Percentiles rank a stretch among this genome's conserved stretches.
Evolutionary conservation across 495 filamentous ascomycete species (phyloP).

Genomic region (Aspergillus taichungensis): DNA sequence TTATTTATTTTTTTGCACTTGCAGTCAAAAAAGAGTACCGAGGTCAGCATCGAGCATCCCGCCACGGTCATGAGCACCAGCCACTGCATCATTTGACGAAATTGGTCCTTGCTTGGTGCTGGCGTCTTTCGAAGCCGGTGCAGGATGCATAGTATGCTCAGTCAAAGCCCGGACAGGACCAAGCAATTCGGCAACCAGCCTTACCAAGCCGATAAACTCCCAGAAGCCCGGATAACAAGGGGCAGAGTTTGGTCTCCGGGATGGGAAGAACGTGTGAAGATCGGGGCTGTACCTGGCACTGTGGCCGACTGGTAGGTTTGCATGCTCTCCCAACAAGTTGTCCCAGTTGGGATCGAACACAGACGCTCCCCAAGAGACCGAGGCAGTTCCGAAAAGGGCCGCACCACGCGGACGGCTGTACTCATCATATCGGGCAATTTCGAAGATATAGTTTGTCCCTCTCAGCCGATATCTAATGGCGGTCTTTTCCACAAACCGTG

Average conservation of each 20-base stretch:
- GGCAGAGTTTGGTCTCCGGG: conserved; percentile 3
- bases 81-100: background rate
- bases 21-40: conserved; percentile 25
- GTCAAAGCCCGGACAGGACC: conserved; percentile 8
- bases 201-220: conserved; percentile 27
- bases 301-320: conserved; percentile 21
- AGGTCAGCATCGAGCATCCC: conserved; percentile 21
- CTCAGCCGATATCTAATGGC: conserved; percentile 40
- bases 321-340: conserved; percentile 22
- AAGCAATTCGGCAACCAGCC: conserved; percentile 19
- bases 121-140: background rate
- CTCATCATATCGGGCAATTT: conserved; percentile 47
- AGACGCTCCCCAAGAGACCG: conserved; percentile 35
- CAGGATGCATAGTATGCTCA: background rate
- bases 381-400: conserved; percentile 14
- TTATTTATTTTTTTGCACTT: no score
- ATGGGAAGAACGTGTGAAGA: conserved; percentile 40
- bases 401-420: conserved; percentile 25
- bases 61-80: background rate
- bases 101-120: background rate
- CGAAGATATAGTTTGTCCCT: conserved; percentile 42
- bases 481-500: conserved; percentile 39
- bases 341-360: conserved; percentile 48
- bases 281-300: conserved; percentile 29
- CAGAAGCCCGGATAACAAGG: conserved; percentile 16